A percentile compares a stretch with the other conserved stretches of the same genome.
These are phyloP conservation scores for Bjerkandera adusta DNA, from an alignment of 1,284 basidiomycete genomes.

Conservation along the genomic window DNA sequence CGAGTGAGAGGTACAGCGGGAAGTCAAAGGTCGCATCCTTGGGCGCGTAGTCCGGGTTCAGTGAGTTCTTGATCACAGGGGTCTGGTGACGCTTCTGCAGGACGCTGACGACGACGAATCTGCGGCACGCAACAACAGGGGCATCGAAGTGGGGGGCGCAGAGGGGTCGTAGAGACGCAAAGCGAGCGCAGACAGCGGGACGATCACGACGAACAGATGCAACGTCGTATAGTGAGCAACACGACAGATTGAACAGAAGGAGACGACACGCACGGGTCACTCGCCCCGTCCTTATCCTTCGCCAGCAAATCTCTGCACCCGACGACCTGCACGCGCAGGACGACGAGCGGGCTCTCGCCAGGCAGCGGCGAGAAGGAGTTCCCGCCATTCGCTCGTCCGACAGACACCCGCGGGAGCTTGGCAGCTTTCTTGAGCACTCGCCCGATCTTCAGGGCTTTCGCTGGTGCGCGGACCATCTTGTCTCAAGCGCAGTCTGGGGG, in stretches of 20 bases:
- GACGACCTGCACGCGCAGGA: slow-evolving; percentile 65
- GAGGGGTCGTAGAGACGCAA: no score
- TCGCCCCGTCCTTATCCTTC: slow-evolving; percentile 63
- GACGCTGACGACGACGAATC: slow-evolving; percentile 73
- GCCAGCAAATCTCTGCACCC: slow-evolving; percentile 58
- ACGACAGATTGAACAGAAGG: neutral
- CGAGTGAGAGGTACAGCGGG: slow-evolving; percentile 74
- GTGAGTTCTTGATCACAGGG: slow-evolving; percentile 74
- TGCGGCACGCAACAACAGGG: no score
- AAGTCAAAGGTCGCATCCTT: slow-evolving; percentile 87
- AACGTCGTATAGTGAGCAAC: no score
- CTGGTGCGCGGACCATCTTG: slow-evolving; percentile 27
- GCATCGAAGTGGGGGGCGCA: no score
- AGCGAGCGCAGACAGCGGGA: no score
- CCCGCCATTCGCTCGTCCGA: slow-evolving; percentile 34
- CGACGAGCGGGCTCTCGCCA: slow-evolving; percentile 63
- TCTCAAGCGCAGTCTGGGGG: neutral
- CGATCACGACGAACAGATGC: no score
- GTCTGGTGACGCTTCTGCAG: slow-evolving; percentile 71
- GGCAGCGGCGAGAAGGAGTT: slow-evolving; percentile 47
- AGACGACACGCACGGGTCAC: slow-evolving; percentile 64
- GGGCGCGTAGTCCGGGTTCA: slow-evolving; percentile 73
- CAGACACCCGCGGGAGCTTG: slow-evolving; percentile 43
- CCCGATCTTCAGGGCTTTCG: slow-evolving; percentile 45
- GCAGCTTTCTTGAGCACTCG: slow-evolving; percentile 48